phyloP scores from a whole-genome alignment of 495 filamentous ascomycete species.

The Tuber indicum region DNA sequence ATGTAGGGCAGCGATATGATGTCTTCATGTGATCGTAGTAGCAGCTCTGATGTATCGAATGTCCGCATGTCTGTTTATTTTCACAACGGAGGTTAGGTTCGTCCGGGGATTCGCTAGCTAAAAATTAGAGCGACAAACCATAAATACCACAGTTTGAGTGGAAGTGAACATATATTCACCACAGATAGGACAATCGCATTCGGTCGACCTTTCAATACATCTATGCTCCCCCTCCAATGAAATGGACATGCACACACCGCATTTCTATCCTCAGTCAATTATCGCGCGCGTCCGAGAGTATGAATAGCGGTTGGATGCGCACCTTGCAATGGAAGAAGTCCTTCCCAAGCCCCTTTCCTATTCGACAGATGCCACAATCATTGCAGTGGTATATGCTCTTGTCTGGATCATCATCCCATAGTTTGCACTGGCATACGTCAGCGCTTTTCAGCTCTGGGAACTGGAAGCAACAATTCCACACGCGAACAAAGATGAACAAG shows the following conservation, averaged over 20 bases:
- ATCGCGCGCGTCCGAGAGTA: slow-evolving; percentile 1
- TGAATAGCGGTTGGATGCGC: slow-evolving; percentile 34
- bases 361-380: slow-evolving; percentile 92
- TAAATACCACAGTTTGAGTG: slow-evolving; percentile 76
- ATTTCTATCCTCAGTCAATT: slow-evolving; percentile 55
- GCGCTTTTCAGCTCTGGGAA: slow-evolving; percentile 77
- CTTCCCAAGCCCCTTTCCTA: slow-evolving; percentile 86
- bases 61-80: slow-evolving; percentile 62
- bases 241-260: slow-evolving; percentile 85
- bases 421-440: slow-evolving; percentile 56
- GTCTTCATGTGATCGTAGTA: slow-evolving; percentile 74
- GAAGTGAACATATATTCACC: slow-evolving; percentile 98
- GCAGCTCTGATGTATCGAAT: slow-evolving; percentile 87
- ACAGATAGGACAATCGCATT: slow-evolving; percentile 98
- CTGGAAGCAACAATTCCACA: slow-evolving; percentile 69
- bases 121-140: slow-evolving; percentile 46
- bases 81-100: slow-evolving; percentile 5
- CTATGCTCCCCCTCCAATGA: slow-evolving; percentile 72
- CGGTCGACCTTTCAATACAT: slow-evolving; percentile 88
- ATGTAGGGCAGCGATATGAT: slow-evolving; percentile 92
- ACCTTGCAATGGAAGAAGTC: slow-evolving; percentile 98
- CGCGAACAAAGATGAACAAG: slow-evolving; percentile 87
- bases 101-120: background rate
- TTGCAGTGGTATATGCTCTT: slow-evolving; percentile 95
- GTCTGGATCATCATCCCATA: slow-evolving; percentile 89